Base-by-base conservation (phyloP, 257 asterid genomes). In the Plantago elongata region DNA sequence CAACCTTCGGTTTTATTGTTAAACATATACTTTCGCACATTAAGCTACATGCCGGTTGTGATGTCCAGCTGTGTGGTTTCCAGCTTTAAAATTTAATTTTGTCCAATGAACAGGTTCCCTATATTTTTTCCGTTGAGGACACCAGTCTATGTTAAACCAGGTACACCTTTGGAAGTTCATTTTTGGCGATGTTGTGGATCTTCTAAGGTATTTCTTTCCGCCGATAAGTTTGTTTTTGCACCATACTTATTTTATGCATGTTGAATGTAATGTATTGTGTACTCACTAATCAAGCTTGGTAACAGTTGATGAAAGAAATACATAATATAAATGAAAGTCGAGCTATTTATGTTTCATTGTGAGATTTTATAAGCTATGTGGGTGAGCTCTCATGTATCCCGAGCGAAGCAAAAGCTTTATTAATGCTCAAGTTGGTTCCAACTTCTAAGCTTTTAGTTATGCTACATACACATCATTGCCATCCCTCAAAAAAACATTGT, bases 111-210 rank as follows among this genome's bases (percentile, higher is more conserved):
- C 83, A 93, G 96, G 99, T 93, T 93, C 73, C 85, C 99, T 3
- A 89, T 93, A 77, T 93, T 93, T 74, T 89, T 93, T 59, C 99
- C 97, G 14, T 69, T 93, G 79, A 77, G 99, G 80, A 77, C 84
- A 13, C 99, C 97, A 5, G 69, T 93, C 12, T 77, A 71, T 54
- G 73, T 82, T 63, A 72, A 57, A 47, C 82, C 94, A 0, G 94
- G 94, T 51, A 65, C 65, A 69, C 87, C 97, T 27, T 63, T 93
- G 68, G 95, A 82, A 71, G 84, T 93, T 71, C 87, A 93, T 70
- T 74, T 93, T 51, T 87, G 96, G 97, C 96, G 99, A 12, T 85
- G 99, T 55, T 72, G 88, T 78, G 97, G 96, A 69, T 61, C 92
- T 61, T 80, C 97, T 59, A 87, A 93, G 99, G 99, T 93, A 79